These are phyloP conservation scores for Penicillium odoratum DNA, from an alignment of 495 filamentous ascomycete genomes.

Conservation along the genomic window DNA sequence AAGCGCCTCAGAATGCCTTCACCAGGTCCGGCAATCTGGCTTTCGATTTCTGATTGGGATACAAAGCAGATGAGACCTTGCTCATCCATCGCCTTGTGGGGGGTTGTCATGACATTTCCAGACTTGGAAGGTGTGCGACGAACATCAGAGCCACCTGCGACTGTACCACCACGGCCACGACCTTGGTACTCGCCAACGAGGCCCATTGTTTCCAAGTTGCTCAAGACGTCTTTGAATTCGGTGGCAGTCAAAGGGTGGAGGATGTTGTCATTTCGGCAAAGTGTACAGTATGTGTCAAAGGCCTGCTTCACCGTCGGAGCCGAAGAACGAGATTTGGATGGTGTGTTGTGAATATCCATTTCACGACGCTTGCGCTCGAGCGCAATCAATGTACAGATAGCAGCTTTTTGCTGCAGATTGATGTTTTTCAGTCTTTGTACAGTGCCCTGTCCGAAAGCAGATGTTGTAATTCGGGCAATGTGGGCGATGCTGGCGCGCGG, in stretches of 20 bases:
- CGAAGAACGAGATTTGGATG: slow-evolving; percentile 52
- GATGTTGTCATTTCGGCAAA: slow-evolving; percentile 81
- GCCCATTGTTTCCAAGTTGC: slow-evolving; percentile 80
- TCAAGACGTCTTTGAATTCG: slow-evolving; percentile 93
- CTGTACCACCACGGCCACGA: slow-evolving; percentile 63
- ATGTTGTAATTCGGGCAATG: slow-evolving; percentile 82
- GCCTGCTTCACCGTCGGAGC: slow-evolving; percentile 76
- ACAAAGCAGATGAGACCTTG: slow-evolving; percentile 74
- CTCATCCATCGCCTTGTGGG: slow-evolving; percentile 59
- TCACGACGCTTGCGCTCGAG: slow-evolving; percentile 63
- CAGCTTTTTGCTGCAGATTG: slow-evolving; percentile 95
- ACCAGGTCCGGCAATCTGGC: slow-evolving; percentile 68
- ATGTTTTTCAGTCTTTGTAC: slow-evolving; percentile 78
- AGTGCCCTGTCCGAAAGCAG: slow-evolving; percentile 82
- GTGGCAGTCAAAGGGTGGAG: slow-evolving; percentile 83
- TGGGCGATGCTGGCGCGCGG: slow-evolving; percentile 88
- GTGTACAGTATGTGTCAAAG: slow-evolving; percentile 72
- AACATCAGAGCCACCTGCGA: slow-evolving; percentile 45
- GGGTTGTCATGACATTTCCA: slow-evolving; percentile 43
- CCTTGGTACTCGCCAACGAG: slow-evolving; percentile 75
- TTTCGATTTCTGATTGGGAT: slow-evolving; percentile 72
- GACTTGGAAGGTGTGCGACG: slow-evolving; percentile 60
- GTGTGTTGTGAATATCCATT: slow-evolving; percentile 47
- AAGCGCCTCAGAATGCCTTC: slow-evolving; percentile 50
- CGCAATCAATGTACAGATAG: slow-evolving; percentile 81